Evolutionary conservation across 768 basidiomycete genomes (phyloP), one percentile per base, ranked within the genome.

Genomic region (Boletus pseudo-olivaceus): DNA sequence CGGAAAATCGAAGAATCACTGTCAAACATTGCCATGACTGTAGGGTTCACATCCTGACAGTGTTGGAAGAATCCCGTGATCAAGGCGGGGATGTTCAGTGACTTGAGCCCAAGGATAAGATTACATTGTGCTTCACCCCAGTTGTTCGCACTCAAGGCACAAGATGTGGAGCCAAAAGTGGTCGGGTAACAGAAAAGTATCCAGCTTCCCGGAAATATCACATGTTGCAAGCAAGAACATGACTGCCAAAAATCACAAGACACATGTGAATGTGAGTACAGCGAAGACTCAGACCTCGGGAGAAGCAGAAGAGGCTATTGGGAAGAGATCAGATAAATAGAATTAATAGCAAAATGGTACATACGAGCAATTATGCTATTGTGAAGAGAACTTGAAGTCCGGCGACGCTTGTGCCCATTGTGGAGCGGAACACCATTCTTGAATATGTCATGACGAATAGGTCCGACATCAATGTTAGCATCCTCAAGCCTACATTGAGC

Each of bases 1-100:
- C 0, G 97, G 96, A 63, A 98, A 98, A 80, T 98, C 96, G 79
- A 98, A 99, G 64, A 93, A 73, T 99, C 96, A 23, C 97, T 96
- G 83, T 98, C 98, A 69, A 95, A 99, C 0, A 93, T 97, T 6
- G 93, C 95, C 70, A 98, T 94, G 37, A 99, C 93, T 0, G 97
- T 99, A 0, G 97, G 97, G 58, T 90, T 93, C 14, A 90, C 83
- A 30, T 94, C 89, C 70, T 89, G 90, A 20, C 98, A 90, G 67
- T 98, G 96, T 41, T 87, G 85, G 68, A 98, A 99, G 77, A 95
- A 98, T 9, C 87, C 83, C 43, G 73, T 82, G 54, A 98, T 90
- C 2, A 23, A 23, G 23, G 23, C 4, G 23, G 23, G 23, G 23
- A 23, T 23, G 4, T 23, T 23, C 4, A 23, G 23, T 23, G 23